Evolutionary conservation across 1,284 basidiomycete species (phyloP).

Genomic region (Thecaphora frezii): DNA sequence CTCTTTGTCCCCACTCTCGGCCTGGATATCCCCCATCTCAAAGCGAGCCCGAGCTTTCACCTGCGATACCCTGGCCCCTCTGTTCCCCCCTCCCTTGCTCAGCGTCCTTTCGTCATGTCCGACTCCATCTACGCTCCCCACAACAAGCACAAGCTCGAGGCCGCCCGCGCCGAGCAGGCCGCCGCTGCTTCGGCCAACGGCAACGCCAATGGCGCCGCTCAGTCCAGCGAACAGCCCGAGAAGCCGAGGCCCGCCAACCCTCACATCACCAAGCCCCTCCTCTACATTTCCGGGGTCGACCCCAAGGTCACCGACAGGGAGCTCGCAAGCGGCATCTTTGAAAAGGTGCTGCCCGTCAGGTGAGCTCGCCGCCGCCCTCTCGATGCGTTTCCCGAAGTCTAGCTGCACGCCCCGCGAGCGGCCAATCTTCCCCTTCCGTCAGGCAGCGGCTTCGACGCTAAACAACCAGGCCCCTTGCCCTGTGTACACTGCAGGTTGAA

Average conservation of each 20-base stretch:
- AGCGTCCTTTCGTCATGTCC: constrained; percentile 24
- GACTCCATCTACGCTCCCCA: constrained; percentile 47
- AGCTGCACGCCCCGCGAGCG: no score
- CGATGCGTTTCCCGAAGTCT: no score
- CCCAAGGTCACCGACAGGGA: constrained; percentile 38
- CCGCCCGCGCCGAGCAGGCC: constrained; percentile 12
- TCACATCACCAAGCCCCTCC: constrained; percentile 32
- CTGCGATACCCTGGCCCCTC: neutral
- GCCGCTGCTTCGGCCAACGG: constrained; percentile 1
- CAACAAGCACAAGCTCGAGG: constrained; percentile 32
- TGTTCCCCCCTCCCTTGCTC: neutral
- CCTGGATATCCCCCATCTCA: no score
- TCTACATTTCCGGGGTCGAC: constrained; percentile 41
- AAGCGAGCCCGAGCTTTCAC: no score
- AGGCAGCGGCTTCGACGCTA: no score
- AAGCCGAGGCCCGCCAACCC: constrained; percentile 20
- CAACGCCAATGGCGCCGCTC: neutral
- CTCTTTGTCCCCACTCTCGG: no score
- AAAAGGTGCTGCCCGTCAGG: constrained; percentile 37
- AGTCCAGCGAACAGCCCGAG: constrained; percentile 5
- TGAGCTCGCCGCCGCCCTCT: constrained; percentile 4
- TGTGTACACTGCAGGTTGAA: constrained; percentile 16
- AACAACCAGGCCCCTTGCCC: no score
- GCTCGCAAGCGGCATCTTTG: constrained; percentile 37
- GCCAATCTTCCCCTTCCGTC: no score